A percentile compares a stretch with the other conserved stretches of the same genome.
Evolutionary conservation across 371 early-diverging fungal species (phyloP).

Genomic region (Funneliformis caledonium): DNA sequence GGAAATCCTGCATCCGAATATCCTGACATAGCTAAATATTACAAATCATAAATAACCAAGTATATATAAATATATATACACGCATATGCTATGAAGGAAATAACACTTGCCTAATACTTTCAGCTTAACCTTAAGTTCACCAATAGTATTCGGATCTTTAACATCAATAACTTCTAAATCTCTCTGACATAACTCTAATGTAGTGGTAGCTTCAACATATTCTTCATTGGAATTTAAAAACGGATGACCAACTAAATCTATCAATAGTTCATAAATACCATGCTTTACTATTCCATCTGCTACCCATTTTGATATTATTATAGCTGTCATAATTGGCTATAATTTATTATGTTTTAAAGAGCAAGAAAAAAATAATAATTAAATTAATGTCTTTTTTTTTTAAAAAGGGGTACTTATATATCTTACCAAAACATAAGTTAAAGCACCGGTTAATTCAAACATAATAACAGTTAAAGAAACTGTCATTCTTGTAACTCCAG

Average conservation of each 20-base stretch:
- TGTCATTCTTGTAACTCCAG: conserved; percentile 93
- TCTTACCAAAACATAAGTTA: conserved; percentile 81
- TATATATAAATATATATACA: neutral
- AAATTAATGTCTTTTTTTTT: no score
- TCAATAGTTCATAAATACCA: conserved; percentile 83
- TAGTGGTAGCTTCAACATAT: conserved; percentile 62
- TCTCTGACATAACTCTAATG: conserved; percentile 59
- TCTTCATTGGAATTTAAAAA: conserved; percentile 83
- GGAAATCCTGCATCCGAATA: conserved; percentile 86
- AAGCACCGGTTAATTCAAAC: conserved; percentile 86
- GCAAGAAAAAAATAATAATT: neutral
- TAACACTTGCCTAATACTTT: conserved; percentile 3
- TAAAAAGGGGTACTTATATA: conserved; percentile 54
- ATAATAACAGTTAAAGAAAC: conserved; percentile 81
- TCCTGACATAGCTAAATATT: conserved; percentile 57
- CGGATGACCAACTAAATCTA: conserved; percentile 84
- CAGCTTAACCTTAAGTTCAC: conserved; percentile 47
- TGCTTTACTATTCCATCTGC: conserved; percentile 77
- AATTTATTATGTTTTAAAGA: conserved; percentile 45
- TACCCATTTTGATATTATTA: conserved; percentile 81
- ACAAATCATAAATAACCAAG: neutral
- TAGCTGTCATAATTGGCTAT: conserved; percentile 38
- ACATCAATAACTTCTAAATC: conserved; percentile 63
- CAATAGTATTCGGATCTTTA: conserved; percentile 49
- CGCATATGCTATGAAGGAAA: neutral